Base-by-base conservation (phyloP, 2,329 filamentous ascomycete genomes). In the Colletotrichum sp. region DNA sequence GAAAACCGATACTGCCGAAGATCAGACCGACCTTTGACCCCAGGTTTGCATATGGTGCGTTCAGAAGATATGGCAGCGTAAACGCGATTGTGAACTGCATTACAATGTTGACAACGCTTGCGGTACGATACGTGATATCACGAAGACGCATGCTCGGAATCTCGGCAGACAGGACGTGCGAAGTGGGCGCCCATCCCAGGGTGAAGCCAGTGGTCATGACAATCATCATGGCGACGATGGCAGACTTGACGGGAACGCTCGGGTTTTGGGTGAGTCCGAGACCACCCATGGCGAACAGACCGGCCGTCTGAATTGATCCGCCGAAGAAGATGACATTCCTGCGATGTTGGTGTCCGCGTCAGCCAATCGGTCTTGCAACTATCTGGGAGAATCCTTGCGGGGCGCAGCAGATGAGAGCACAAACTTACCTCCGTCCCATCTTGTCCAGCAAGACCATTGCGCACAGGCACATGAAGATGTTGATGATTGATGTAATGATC, bases 41-140 rank as follows among this genome's bases (percentile, higher is more conserved):
- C 10, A 86, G 80, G 32, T 79, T 78, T 5, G 83, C 83, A 32
- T 84, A 83, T 12, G 81, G 81, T 16, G 79, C 78, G 70, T 85
- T 81, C 9, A 84, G 78, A 21, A 86, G 80, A 73, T 86, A 86
- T 1, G 84, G 85, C 15, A 85, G 80, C 12, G 79, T 80, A 61
- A 86, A 86, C 4, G 81, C 82, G 5, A 85, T 80, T 8, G 81
- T 78, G 72, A 80, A 82, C 18, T 84, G 81, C 65, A 80, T 80
- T 24, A 79, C 48, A 28, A 73, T 70, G 18, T 43, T 62, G 48
- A 60, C 5, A 5, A 52, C 9, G 6, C 55, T 62, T 21, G 36
- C 66, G 5, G 60, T 56, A 6, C 43, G 43, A 52, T 80, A 79
- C 15, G 82, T 82, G 55, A 82, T 62, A 76, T 86, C 81, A 56